Evolutionary conservation across 129 eudicot genomes (phyloP).

Genomic region (Apium graveolens): DNA sequence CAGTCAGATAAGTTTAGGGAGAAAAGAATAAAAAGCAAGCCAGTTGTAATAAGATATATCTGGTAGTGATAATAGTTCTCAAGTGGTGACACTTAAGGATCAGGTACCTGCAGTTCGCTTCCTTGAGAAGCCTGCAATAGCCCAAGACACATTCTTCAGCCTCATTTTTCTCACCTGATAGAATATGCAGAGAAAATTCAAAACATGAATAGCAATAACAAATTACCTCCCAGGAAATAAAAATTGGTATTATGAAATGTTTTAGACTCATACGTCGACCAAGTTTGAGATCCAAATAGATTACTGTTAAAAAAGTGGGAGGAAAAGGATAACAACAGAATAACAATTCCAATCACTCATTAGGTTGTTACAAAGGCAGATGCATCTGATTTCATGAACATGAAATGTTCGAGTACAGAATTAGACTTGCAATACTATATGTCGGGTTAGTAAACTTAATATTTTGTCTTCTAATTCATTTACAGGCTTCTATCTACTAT

Average conservation of each 20-base stretch:
- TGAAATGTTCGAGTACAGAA: not conserved
- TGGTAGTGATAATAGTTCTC: not conserved
- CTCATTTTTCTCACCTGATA: slow-evolving; percentile 60
- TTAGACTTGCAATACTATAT: not conserved
- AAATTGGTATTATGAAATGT: not conserved
- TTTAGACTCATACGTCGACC: not conserved
- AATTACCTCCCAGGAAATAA: not conserved
- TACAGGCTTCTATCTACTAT: not conserved
- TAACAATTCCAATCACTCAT: not conserved
- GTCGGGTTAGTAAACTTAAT: not conserved
- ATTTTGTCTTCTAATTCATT: not conserved
- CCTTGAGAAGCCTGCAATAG: slow-evolving; percentile 58
- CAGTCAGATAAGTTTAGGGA: not conserved
- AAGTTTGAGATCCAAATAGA: not conserved
- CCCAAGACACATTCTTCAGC: slow-evolving; percentile 89
- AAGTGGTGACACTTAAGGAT: not conserved
- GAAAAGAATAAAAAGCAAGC: not conserved
- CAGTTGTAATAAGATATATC: not conserved
- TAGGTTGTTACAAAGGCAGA: not conserved
- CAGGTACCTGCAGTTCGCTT: slow-evolving; percentile 51
- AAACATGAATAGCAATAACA: not conserved
- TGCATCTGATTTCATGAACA: not conserved
- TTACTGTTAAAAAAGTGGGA: not conserved
- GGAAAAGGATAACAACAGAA: not conserved
- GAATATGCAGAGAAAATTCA: not conserved